Base-by-base conservation (phyloP, 1,284 basidiomycete genomes). In the Tilletia indica region DNA sequence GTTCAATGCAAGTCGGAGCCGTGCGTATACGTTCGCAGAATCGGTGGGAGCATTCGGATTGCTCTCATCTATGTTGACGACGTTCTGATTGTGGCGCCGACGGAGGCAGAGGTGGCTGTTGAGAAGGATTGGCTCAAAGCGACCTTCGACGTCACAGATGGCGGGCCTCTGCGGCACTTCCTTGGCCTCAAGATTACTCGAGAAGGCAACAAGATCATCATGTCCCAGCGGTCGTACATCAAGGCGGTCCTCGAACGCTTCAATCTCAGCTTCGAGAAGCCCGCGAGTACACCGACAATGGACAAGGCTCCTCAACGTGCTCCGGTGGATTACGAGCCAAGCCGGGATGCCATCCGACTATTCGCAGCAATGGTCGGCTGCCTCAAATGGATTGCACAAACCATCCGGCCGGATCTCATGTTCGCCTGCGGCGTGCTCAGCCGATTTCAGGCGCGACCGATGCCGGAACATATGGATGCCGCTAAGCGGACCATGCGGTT, bases 1-100 rank as follows among this genome's bases (percentile, higher is more conserved):
- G 16, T 19, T 54, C 51, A 54, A 19, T 54, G 51, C 51, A 54
- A 54, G 25, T 54, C 51, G n/a, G 51, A 54, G 51, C 51, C 51
- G 19, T 54, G 51, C 25, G 19, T 54, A 19, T 54, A 54, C 16
- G 51, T 54, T 4, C 51, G 51, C 51, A 4, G 51, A 19, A 54
- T 8, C 5, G 51, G 51, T 54, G 51, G 51, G 51, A 54, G 51
- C 51, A n/a, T 19, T 54, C n/a, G 8, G 5, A 54, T 54, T 31
- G 25, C 25, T 19, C 51, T 54, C 19, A 54, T 54, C 51, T 54
- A 54, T 31, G 51, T 54, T 6, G 51, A 54, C 16, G 51, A 54
- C 25, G 51, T 54, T 19, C 51, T 54, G 51, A 31, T 54, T 54
- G 51, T 31, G 25, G 51, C 51, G 51, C 51, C 51, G 4, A 31